Evolutionary conservation across 768 basidiomycete species (phyloP), one percentile per base, ranked within the genome.

Genomic region (Amanita muscaria): DNA sequence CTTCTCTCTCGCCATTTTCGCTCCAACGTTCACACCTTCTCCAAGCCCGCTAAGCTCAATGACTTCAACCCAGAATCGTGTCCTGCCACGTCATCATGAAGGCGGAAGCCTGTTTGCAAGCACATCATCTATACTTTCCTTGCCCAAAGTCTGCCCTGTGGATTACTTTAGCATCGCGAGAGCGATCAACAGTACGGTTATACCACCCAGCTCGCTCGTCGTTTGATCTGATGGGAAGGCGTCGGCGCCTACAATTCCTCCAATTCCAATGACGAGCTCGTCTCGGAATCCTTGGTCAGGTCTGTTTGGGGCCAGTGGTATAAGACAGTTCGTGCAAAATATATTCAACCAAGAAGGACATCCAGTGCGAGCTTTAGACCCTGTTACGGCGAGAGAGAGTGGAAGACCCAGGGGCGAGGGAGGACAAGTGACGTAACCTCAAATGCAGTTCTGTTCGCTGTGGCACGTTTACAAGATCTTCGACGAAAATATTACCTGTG

Each of bases 231-330:
- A 60, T 0, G 77, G 77, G 76, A 68, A 72, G n/a, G 65, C 2
- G 59, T 64, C 3, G 57, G 70, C 2, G 64, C 71, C 35, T 65
- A 77, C 0, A n/a, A n/a, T n/a, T n/a, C n/a, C n/a, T 79, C 80
- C 0, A 73, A 63, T 36, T n/a, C n/a, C n/a, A 79, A 46, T 15
- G 12, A 7, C 43, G 25, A 44, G 40, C 29, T 19, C 83, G 3
- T 87, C 87, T 2, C 71, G 79, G 34, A 84, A 79, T 7, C 87
- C 88, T 0, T 89, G 88, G 88, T 83, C 85, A 0, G 88, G 79
- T 53, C 56, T 89, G 9, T 84, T 87, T 57, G 81, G 78, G 48
- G 65, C 83, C 1, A 76, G 74, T 14, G 73, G 68, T 33, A 67
- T 88, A 62, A 70, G 82, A 21, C 81, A 86, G 45, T 76, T 88